Evolutionary conservation across 2,329 filamentous ascomycete species (phyloP).

Genomic region (Alternaria atra): DNA sequence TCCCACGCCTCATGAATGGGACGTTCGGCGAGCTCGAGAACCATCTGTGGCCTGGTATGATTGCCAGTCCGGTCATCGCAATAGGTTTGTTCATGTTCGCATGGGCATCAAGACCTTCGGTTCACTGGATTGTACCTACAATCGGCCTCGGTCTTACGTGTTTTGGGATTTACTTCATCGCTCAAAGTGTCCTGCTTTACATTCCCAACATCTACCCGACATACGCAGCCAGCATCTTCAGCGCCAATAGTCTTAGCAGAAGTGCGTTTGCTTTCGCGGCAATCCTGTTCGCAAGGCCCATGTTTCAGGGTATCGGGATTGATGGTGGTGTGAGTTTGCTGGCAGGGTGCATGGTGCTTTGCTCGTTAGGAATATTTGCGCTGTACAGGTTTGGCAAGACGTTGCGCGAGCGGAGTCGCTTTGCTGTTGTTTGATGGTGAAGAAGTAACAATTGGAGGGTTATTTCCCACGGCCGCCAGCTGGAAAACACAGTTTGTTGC

Average conservation of each 20-base stretch:
- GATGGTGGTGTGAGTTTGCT: conserved; percentile 66
- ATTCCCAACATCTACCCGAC: conserved; percentile 69
- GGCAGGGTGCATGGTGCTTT: conserved; percentile 54
- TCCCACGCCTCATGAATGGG: conserved; percentile 66
- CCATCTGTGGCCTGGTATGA: conserved; percentile 75
- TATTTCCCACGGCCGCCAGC: background rate
- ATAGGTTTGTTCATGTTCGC: conserved; percentile 68
- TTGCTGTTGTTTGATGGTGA: conserved; percentile 52
- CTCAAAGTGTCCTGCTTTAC: conserved; percentile 66
- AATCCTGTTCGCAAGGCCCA: conserved; percentile 66
- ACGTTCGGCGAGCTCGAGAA: conserved; percentile 74
- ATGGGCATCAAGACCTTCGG: conserved; percentile 70
- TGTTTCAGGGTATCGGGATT: conserved; percentile 67
- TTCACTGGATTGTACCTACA: conserved; percentile 66
- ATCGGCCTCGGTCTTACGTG: conserved; percentile 61
- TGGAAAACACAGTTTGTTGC: background rate
- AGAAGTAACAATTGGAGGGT: background rate
- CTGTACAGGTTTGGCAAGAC: conserved; percentile 66
- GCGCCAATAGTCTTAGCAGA: conserved; percentile 68
- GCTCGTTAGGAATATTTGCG: conserved; percentile 64
- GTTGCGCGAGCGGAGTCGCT: conserved; percentile 66
- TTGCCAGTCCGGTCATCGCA: conserved; percentile 64
- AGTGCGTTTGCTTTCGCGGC: conserved; percentile 66
- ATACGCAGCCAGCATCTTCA: conserved; percentile 60
- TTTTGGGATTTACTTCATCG: conserved; percentile 47